These are phyloP conservation scores for Mortierella polycephala DNA, from an alignment of 371 early-diverging fungal species.

Conservation along the genomic window DNA sequence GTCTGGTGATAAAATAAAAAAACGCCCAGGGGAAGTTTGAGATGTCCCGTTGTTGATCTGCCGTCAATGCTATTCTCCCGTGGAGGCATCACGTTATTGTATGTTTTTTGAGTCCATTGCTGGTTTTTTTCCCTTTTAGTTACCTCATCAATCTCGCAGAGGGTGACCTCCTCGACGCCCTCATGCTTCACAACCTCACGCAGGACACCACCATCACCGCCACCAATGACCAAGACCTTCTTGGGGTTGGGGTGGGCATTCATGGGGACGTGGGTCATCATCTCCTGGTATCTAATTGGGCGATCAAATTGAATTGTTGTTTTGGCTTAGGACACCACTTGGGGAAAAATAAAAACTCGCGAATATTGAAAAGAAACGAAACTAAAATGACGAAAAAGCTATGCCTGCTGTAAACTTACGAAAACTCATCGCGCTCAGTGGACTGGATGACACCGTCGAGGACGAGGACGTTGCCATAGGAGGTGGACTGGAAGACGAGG, in stretches of 20 bases:
- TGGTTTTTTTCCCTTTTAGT: not conserved
- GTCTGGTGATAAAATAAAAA: too few species aligned
- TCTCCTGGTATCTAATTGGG: constrained; percentile 90
- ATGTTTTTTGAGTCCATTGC: not conserved
- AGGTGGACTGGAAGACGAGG: constrained; percentile 92
- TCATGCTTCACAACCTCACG: constrained; percentile 97
- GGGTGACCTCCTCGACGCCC: constrained; percentile 86
- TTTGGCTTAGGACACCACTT: too few species aligned
- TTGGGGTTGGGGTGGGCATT: constrained; percentile 96
- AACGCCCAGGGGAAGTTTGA: too few species aligned
- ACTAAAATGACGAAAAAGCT: too few species aligned
- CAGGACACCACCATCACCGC: constrained; percentile 98
- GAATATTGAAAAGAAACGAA: too few species aligned
- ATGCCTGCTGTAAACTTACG: constrained; percentile 65
- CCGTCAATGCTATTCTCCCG: not conserved
- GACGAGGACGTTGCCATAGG: constrained; percentile 95
- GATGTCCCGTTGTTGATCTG: not conserved
- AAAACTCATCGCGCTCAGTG: constrained; percentile 98
- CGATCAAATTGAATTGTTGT: not conserved
- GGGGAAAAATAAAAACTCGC: too few species aligned
- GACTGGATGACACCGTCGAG: constrained; percentile 97
- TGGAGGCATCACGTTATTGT: not conserved
- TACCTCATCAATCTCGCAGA: constrained; percentile 96
- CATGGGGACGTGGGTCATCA: constrained; percentile 96
- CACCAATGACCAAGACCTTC: constrained; percentile 97